Base-by-base conservation (phyloP, 1,139 yeast genomes). In the Debaryomycetaceae sp. region DNA sequence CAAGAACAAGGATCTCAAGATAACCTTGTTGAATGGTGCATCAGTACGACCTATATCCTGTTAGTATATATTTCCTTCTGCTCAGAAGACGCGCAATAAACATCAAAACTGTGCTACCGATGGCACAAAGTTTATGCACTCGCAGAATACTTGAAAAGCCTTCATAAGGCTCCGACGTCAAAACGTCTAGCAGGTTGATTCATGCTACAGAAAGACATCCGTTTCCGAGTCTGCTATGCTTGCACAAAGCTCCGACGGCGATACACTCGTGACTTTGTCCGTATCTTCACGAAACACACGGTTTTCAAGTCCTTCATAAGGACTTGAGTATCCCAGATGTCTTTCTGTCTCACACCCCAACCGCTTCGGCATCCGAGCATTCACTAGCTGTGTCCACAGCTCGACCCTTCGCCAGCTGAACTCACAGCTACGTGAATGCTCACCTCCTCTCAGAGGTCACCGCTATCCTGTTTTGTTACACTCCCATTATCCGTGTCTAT, bases 11-110 rank as follows among this genome's bases (percentile, higher is more conserved):
- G 92, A 80, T 74, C 77, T 87, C 72, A 94, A 87, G 78, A 92
- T 75, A 61, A 89, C 89, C 84, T 87, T 88, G 97, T 94, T 92
- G 94, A 92, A 92, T 70, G 89, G 82, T 75, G 95, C 88, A 73
- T 89, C 97, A 65, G 98, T 92, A 79, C 98, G 96, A 81, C 94
- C 95, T 81, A 63, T 47, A 43, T 41, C 30, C 24, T 40, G 79
- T 76, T 76, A 75, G 83, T 77, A 73, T 56, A 38, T 47, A 46
- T 44, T 43, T 52, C 48, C 48, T 70, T 75, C 82, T 76, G 81
- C 82, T 77, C 81, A 66, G 67, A 73, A 68, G 76, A 67, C 81
- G 81, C 82, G 68, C 75, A 65, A 52, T 45, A 51, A 50, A 48
- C 52, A 48, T 47, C 31, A 41, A 34, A 47, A 39, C 38, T 39